Base-by-base conservation (phyloP, 1,284 basidiomycete genomes). In the Spongispora temasekensis region DNA sequence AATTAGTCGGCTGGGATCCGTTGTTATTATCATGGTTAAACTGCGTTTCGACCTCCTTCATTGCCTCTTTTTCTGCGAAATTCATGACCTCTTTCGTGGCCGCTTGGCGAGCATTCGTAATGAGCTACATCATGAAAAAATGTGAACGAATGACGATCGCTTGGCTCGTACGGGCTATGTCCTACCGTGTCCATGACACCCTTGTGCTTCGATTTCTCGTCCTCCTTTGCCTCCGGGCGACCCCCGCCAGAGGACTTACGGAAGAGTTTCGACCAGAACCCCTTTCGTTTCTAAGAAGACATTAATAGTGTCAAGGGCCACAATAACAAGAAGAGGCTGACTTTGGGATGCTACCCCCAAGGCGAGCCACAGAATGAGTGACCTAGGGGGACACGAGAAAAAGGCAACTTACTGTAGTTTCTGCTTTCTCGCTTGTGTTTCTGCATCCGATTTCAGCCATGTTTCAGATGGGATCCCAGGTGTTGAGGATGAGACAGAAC, bases 241-340 rank as follows among this genome's bases (percentile, higher is more conserved):
- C 31, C 46, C 2, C 27, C 17, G 23, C 54, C 51, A 30, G 58
- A 65, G 25, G 62, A 67, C 42, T 46, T 34, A n/a, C 55, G 9
- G 19, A 60, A 51, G 30, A 63, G 1, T 21, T 57, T 67, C 48
- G 67, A 55, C 57, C 25, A 68, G 25, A 67, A 66, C 7, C 66
- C 63, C 37, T 66, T 69, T 57, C 64, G 68, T 30, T 65, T 67
- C 66, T 69, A 48, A 27, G 27, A n/a, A 42, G 13, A 37, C 31
- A 19, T 23, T 40, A n/a, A 31, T 35, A 5, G 19, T 8, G 44
- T 50, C 23, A 52, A 23, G 30, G 28, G 28, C 19, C n/a, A n/a
- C n/a, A n/a, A 10, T 4, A 2, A 9, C 28, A 32, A 21, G 34
- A 8, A 12, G 21, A 30, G 1, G 9, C 56, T 6, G 5, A 68